Percentiles rank a stretch among this genome's conserved stretches.
Evolutionary conservation across 257 asterid species (phyloP).

Genomic region (Fraxinus pennsylvanica): DNA sequence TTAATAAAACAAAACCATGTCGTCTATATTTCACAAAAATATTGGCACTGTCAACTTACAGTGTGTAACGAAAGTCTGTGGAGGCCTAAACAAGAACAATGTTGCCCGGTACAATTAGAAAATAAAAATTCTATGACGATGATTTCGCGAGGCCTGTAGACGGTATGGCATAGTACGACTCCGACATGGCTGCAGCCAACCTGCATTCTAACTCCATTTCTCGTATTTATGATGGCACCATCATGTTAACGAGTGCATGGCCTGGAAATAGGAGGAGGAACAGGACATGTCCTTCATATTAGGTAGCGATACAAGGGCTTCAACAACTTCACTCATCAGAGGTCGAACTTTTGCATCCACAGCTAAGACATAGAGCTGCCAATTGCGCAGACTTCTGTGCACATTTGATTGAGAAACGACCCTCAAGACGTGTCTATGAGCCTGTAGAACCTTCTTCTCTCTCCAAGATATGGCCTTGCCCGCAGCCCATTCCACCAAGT

Average conservation of each 20-base stretch:
- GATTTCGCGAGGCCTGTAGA: conserved; percentile 43
- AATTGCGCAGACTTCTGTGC: conserved; percentile 57
- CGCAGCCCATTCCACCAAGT: conserved; percentile 59
- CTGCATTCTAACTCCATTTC: conserved; percentile 31
- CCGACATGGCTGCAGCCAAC: conserved; percentile 39
- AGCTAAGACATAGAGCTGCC: conserved; percentile 68
- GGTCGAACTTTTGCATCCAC: conserved; percentile 70
- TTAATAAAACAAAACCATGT: no score
- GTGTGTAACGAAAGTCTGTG: no score
- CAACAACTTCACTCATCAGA: conserved; percentile 70
- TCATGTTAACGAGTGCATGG: conserved; percentile 46
- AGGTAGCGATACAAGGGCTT: conserved; percentile 60
- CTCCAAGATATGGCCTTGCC: conserved; percentile 59
- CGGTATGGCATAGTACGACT: conserved; percentile 50
- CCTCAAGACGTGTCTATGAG: conserved; percentile 71
- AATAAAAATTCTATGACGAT: neutral
- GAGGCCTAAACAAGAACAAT: no score
- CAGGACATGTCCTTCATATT: conserved; percentile 57
- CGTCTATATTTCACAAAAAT: neutral
- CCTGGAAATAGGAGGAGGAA: conserved; percentile 60
- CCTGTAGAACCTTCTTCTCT: conserved; percentile 52
- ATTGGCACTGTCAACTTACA: no score
- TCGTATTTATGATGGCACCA: neutral
- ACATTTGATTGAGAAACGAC: conserved; percentile 63
- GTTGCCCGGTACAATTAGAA: neutral